phyloP scores from a whole-genome alignment of 2,329 filamentous ascomycete genomes.

The Arthrobotrys iridis region DNA sequence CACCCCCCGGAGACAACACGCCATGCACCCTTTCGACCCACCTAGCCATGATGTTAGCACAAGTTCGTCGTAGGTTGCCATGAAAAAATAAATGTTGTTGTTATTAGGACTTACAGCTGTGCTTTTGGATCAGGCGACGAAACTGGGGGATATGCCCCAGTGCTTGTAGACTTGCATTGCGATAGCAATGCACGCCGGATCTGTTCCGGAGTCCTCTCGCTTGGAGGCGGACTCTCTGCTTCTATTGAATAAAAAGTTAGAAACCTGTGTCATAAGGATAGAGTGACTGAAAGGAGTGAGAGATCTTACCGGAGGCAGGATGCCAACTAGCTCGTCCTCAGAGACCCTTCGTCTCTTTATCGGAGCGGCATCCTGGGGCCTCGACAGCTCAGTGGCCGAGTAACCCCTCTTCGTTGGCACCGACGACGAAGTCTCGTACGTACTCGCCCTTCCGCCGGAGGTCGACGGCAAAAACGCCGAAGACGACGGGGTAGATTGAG shows the following conservation, averaged over 20 bases:
- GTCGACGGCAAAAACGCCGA: background rate
- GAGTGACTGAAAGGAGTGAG: background rate
- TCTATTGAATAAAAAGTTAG: too few species aligned
- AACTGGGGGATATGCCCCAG: conserved; percentile 28
- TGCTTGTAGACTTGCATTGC: conserved; percentile 44
- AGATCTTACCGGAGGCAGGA: background rate
- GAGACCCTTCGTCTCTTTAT: background rate
- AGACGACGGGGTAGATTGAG: background rate
- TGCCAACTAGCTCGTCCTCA: background rate
- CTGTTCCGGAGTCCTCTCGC: conserved; percentile 30
- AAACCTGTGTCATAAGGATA: too few species aligned
- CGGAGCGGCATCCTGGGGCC: background rate
- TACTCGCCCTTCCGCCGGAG: background rate
- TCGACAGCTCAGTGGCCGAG: background rate
- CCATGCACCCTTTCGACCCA: conserved; percentile 2
- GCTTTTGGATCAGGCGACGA: conserved; percentile 19
- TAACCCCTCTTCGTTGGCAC: conserved; percentile 1
- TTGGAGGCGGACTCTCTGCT: background rate
- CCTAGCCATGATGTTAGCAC: conserved; percentile 5
- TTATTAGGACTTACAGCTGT: conserved; percentile 19
- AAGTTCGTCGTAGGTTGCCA: background rate
- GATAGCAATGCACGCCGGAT: conserved; percentile 39
- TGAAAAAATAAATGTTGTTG: background rate
- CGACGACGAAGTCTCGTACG: background rate
- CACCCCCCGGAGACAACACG: conserved; percentile 8